These are phyloP conservation scores for Rhododendron vialii DNA, from an alignment of 148 eudicot species.

Conservation along the genomic window DNA sequence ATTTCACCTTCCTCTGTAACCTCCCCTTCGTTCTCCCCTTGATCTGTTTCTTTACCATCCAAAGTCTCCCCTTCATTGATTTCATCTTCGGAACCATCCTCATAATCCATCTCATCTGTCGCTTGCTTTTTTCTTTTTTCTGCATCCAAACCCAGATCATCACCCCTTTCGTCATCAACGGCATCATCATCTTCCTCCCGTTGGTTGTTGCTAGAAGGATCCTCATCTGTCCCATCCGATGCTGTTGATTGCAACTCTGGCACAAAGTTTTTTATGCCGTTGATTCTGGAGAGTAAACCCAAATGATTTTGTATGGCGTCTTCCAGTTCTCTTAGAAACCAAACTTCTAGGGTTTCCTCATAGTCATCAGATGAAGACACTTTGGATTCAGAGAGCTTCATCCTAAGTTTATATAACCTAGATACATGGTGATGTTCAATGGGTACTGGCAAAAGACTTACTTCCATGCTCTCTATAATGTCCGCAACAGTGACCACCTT, in stretches of 20 bases:
- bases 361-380: conserved; percentile 52
- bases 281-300: conserved; percentile 52
- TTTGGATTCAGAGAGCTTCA: conserved; percentile 57
- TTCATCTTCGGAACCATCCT: conserved; percentile 52
- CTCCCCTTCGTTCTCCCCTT: conserved; percentile 24
- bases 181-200: conserved; percentile 28
- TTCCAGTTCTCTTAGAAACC: conserved; percentile 50
- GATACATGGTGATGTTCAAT: conserved; percentile 21
- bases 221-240: conserved; percentile 41
- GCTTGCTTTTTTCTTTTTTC: conserved; percentile 55
- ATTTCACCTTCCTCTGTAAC: conserved; percentile 17
- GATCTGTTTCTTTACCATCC: conserved; percentile 34
- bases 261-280: conserved; percentile 47
- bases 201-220: conserved; percentile 19
- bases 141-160: conserved; percentile 65
- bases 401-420: conserved; percentile 65
- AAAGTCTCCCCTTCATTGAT: conserved; percentile 24
- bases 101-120: conserved; percentile 84
- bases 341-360: conserved; percentile 34
- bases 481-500: conserved; percentile 77
- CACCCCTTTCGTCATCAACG: conserved; percentile 42
- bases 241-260: conserved; percentile 32
- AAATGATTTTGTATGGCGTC: conserved; percentile 70
- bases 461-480: conserved; percentile 70
- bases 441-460: conserved; percentile 44